Evolutionary conservation across 2,329 filamentous ascomycete genomes (phyloP).

Genomic region (Chrysoporthe deuterocubensis): DNA sequence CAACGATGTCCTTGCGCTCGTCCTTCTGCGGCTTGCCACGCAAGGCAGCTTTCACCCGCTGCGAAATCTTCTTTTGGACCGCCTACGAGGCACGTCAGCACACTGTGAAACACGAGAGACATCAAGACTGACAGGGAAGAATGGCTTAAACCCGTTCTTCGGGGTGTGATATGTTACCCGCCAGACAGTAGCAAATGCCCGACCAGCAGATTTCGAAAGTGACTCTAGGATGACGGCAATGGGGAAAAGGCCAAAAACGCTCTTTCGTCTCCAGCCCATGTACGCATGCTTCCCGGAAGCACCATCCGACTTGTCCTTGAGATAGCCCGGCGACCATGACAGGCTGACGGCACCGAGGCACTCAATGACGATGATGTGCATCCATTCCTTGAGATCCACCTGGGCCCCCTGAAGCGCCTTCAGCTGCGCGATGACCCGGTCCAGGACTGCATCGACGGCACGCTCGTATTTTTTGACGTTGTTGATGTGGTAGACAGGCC

Average conservation of each 20-base stretch:
- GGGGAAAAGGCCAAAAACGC: constrained; percentile 56
- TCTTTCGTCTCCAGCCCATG: constrained; percentile 55
- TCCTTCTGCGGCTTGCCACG: constrained; percentile 34
- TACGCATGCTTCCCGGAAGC: constrained; percentile 54
- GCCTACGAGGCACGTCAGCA: constrained; percentile 27
- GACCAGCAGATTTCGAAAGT: constrained; percentile 41
- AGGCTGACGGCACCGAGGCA: constrained; percentile 54
- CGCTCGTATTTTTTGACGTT: constrained; percentile 48
- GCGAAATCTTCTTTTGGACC: constrained; percentile 37
- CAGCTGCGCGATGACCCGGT: constrained; percentile 42
- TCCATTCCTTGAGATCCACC: constrained; percentile 58
- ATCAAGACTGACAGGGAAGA: constrained; percentile 50
- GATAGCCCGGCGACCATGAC: constrained; percentile 56
- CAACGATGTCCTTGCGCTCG: constrained; percentile 45
- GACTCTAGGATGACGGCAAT: constrained; percentile 44
- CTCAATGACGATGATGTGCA: constrained; percentile 60
- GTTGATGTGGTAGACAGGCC: constrained; percentile 50
- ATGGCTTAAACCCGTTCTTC: constrained; percentile 47
- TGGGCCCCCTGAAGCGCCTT: constrained; percentile 42
- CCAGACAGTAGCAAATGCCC: constrained; percentile 49
- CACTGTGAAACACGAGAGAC: background rate
- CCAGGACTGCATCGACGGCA: constrained; percentile 47
- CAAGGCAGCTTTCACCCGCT: constrained; percentile 32
- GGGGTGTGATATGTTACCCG: constrained; percentile 50
- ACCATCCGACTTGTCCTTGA: constrained; percentile 49